These are phyloP conservation scores for Penicillium sp. DNA, from an alignment of 2,329 filamentous ascomycete species.

Conservation along the genomic window DNA sequence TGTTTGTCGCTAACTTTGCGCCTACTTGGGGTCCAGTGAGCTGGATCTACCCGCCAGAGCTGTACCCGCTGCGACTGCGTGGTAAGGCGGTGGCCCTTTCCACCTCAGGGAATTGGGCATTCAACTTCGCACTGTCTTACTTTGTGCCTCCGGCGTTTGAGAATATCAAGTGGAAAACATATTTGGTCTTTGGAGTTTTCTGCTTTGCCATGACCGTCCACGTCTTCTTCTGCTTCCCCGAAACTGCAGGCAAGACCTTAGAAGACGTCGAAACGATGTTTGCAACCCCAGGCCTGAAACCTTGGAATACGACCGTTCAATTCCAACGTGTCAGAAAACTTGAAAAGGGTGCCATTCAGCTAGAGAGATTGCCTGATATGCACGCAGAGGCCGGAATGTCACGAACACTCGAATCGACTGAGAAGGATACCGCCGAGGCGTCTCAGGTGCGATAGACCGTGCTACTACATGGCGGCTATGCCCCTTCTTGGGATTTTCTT, in stretches of 20 bases:
- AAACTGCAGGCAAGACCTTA: constrained; percentile 61
- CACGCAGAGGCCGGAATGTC: constrained; percentile 11
- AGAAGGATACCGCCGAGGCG: constrained; percentile 11
- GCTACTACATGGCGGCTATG: too few relatives aligned
- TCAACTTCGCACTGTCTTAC: constrained; percentile 56
- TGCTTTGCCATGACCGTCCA: constrained; percentile 66
- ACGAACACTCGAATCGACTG: not conserved
- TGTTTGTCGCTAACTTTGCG: constrained; percentile 69
- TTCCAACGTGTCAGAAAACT: constrained; percentile 19
- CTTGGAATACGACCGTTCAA: constrained; percentile 20
- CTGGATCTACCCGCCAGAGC: constrained; percentile 60
- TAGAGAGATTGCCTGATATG: constrained; percentile 14
- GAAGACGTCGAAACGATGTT: constrained; percentile 77
- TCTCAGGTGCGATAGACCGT: too few relatives aligned
- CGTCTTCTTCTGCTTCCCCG: constrained; percentile 53
- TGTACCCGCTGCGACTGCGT: constrained; percentile 61
- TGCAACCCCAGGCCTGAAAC: constrained; percentile 31
- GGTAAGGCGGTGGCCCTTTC: constrained; percentile 62
- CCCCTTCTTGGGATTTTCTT: too few relatives aligned
- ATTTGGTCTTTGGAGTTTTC: constrained; percentile 72
- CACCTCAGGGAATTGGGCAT: constrained; percentile 57
- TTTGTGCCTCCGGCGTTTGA: constrained; percentile 58
- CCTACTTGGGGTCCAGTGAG: constrained; percentile 61
- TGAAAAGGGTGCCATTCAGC: constrained; percentile 14
- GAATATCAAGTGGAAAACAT: constrained; percentile 59